Percentiles rank a stretch among this genome's conserved stretches.
These are phyloP conservation scores for Xerocomellus amylosporus DNA, from an alignment of 768 basidiomycete species.

Conservation along the genomic window DNA sequence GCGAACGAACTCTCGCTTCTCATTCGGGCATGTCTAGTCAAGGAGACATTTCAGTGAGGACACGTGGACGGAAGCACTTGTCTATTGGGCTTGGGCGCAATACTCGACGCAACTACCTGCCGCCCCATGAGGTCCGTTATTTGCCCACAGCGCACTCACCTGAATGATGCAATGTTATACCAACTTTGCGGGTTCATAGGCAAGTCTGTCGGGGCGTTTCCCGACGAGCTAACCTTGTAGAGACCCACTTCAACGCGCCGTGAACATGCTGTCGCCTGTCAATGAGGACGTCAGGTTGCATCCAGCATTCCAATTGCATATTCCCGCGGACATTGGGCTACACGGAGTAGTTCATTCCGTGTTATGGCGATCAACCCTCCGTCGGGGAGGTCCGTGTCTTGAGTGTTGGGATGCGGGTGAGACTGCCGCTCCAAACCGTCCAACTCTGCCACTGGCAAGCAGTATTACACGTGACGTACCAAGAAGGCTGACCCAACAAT, in stretches of 20 bases:
- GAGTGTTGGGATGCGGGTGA: no score
- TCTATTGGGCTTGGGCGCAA: no score
- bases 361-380: background rate
- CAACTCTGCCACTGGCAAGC: no score
- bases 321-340: background rate
- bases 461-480: background rate
- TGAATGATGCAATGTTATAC: background rate
- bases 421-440: no score
- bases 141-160: background rate
- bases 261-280: background rate
- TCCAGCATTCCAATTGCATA: background rate
- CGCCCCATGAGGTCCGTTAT: background rate
- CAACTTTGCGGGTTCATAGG: no score
- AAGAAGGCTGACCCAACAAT: no score
- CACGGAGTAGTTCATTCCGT: no score
- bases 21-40: background rate
- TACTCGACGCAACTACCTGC: no score
- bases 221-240: background rate
- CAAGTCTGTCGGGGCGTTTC: background rate
- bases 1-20: background rate
- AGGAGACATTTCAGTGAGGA: background rate
- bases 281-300: background rate
- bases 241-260: background rate
- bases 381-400: no score
- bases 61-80: background rate